These are phyloP conservation scores for Hortaea werneckii DNA, from an alignment of 2,329 filamentous ascomycete genomes.

Conservation along the genomic window DNA sequence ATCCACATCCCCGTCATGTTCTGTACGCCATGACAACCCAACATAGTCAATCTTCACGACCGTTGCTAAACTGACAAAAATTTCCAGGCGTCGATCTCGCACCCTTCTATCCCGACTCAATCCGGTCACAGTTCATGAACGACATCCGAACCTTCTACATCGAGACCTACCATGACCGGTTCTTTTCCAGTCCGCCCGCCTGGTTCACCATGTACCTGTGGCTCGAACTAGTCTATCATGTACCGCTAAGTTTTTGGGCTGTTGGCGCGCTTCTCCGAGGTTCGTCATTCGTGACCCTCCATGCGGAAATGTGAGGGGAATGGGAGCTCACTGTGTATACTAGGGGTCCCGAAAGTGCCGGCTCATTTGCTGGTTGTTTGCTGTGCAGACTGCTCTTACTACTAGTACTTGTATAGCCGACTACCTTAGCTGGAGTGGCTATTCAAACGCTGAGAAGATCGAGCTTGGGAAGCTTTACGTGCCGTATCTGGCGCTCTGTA, in stretches of 20 bases:
- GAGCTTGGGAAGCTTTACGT: constrained; percentile 45
- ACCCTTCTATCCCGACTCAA: constrained; percentile 44
- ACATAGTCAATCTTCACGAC: not conserved
- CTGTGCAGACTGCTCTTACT: constrained; percentile 49
- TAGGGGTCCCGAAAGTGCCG: constrained; percentile 48
- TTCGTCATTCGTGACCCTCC: constrained; percentile 21
- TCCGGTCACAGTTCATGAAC: constrained; percentile 41
- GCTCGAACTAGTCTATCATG: constrained; percentile 52
- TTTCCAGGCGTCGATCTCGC: constrained; percentile 49
- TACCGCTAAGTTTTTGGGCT: constrained; percentile 52
- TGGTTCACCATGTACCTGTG: constrained; percentile 50
- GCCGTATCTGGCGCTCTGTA: constrained; percentile 48
- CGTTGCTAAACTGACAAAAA: not conserved
- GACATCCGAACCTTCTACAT: constrained; percentile 48
- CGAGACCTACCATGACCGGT: constrained; percentile 51
- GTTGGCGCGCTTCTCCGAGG: constrained; percentile 44
- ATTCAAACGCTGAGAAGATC: constrained; percentile 37
- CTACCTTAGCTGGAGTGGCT: constrained; percentile 45
- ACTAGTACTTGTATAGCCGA: constrained; percentile 55
- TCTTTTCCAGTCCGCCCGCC: constrained; percentile 48
- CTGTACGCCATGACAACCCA: constrained; percentile 27
- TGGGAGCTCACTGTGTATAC: not conserved
- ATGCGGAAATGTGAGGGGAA: not conserved
- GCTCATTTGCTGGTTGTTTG: constrained; percentile 52
- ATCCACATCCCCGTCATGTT: constrained; percentile 54